Evolutionary conservation across 2,329 filamentous ascomycete genomes (phyloP), one percentile per base, ranked within the genome.

Genomic region (Orbilia oligospora): DNA sequence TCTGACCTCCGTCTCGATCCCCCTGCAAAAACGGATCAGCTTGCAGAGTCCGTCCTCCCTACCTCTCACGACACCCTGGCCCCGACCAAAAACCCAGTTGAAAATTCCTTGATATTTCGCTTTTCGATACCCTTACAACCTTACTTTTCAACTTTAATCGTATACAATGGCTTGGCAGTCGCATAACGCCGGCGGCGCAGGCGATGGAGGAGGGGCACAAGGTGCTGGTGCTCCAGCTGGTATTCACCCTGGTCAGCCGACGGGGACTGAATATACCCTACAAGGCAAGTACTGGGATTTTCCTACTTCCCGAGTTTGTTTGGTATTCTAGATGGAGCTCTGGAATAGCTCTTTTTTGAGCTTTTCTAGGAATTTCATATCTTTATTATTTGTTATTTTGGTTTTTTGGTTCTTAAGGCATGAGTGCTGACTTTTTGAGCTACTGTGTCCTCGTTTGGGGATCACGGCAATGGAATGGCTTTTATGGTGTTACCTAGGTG

Each of bases 211-310:
- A 38, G 69, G 64, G 41, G 44, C 27, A 27, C 22, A 55, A 73
- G 85, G 83, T 77, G 86, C 87, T 55, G 55, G 56, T 65, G 68
- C 58, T 55, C 63, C 64, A 44, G 72, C 65, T 58, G 78, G 71
- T 70, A 71, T 71, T 76, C 70, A 73, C 53, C 53, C 38, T 58
- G 83, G 76, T 84, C 89, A 85, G 84, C 88, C 86, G 30, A 86
- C 88, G 82, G 91, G 90, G 78, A 92, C 91, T 2, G 91, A 92
- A 83, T 92, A 92, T 83, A 92, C 91, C 71, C 84, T 92, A 81
- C 91, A 92, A 87, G 91, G 90, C 92, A 84, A 80, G 71, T 56
- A 16, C 38, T 64, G 36, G 27, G 46, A 22, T 68, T 46, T n/a
- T 55, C 49, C 46, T 53, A 80, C 44, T 16, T 18, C 48, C 16